These are phyloP conservation scores for Blastocystis sp. DNA, from an alignment of 352 stramenopile genomes.

Conservation along the genomic window DNA sequence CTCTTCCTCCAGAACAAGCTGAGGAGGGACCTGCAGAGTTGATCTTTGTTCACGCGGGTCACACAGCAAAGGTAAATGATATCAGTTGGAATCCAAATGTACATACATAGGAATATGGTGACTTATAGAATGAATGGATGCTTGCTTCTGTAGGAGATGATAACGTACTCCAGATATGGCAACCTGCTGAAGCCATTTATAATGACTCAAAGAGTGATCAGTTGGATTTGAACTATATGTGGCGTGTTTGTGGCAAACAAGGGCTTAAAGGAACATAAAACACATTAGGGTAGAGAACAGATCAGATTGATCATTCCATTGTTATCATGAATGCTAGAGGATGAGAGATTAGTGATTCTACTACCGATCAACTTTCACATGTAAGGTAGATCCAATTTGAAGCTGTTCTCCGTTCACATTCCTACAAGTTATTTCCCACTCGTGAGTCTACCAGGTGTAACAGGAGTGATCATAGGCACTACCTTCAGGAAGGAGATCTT, in stretches of 20 bases:
- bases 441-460: background rate
- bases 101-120: background rate
- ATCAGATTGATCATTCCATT: slow-evolving; percentile 63
- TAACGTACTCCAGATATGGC: slow-evolving; percentile 90
- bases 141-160: slow-evolving; percentile 94
- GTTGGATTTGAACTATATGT: slow-evolving; percentile 56
- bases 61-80: slow-evolving; percentile 96
- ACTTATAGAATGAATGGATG: slow-evolving; percentile 82
- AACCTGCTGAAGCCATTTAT: slow-evolving; percentile 34
- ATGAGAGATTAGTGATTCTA: background rate
- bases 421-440: background rate
- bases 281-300: slow-evolving; percentile 20
- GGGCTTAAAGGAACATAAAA: background rate
- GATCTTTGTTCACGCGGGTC: slow-evolving; percentile 96
- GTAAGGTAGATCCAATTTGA: slow-evolving; percentile 12
- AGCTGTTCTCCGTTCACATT: background rate
- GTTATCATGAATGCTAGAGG: slow-evolving; percentile 54
- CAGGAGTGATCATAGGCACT: slow-evolving; percentile 31
- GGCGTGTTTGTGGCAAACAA: slow-evolving; percentile 2
- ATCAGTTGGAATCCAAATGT: slow-evolving; percentile 89
- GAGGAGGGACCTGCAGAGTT: slow-evolving; percentile 94
- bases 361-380: slow-evolving; percentile 59
- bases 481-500: slow-evolving; percentile 33
- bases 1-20: slow-evolving; percentile 9
- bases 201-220: background rate